These are phyloP conservation scores for Inonotus hispidus DNA, from an alignment of 1,284 basidiomycete genomes.

Conservation along the genomic window DNA sequence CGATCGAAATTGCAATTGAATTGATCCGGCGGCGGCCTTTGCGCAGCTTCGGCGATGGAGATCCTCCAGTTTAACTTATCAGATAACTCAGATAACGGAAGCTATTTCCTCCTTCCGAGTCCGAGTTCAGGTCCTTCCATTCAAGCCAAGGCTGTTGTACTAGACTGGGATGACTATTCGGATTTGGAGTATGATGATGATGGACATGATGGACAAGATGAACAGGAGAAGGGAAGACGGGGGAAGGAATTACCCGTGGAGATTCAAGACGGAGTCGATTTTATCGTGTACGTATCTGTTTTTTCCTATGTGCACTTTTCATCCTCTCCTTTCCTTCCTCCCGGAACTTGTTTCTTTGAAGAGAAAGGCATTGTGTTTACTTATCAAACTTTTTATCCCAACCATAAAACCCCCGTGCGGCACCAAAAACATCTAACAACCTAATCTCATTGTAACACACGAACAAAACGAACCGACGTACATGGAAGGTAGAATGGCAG, in stretches of 20 bases:
- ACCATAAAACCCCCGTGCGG: too few relatives aligned
- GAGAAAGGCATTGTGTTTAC: too few relatives aligned
- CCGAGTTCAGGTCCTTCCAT: constrained; percentile 17
- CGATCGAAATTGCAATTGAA: neutral
- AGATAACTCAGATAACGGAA: constrained; percentile 35
- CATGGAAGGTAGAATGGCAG: constrained; percentile 61
- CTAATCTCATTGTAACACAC: too few relatives aligned
- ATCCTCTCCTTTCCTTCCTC: neutral
- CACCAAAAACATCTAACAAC: too few relatives aligned
- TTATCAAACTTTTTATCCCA: neutral
- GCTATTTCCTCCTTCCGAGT: constrained; percentile 1
- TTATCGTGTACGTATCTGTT: constrained; percentile 42
- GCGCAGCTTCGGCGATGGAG: constrained; percentile 70
- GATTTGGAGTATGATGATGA: too few relatives aligned
- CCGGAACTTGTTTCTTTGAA: too few relatives aligned
- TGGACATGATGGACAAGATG: too few relatives aligned
- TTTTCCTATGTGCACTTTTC: neutral
- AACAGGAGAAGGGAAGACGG: too few relatives aligned
- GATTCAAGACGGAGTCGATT: constrained; percentile 40
- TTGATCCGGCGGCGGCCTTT: neutral
- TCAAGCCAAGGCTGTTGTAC: constrained; percentile 38
- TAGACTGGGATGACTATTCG: constrained; percentile 65
- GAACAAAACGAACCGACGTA: too few relatives aligned
- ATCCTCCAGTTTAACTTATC: constrained; percentile 68
- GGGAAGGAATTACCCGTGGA: constrained; percentile 38